phyloP scores from a whole-genome alignment of 495 filamentous ascomycete genomes.

The Collariella sp. region DNA sequence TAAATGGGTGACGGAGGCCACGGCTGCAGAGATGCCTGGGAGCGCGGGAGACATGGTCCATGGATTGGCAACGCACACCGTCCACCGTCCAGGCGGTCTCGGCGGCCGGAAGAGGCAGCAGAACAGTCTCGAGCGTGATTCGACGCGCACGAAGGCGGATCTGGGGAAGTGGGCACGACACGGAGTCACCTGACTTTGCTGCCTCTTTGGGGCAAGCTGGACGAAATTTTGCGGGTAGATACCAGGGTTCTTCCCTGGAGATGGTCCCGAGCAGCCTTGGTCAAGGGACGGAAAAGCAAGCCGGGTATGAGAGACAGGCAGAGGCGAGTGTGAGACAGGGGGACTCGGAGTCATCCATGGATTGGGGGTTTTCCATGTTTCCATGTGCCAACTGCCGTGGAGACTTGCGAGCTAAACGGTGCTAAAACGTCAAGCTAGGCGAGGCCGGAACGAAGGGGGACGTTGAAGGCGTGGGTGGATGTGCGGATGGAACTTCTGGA shows the following conservation, averaged over 20 bases:
- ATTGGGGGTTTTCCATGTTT: background rate
- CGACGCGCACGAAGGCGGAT: constrained; percentile 19
- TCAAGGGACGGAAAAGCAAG: constrained; percentile 16
- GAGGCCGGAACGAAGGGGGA: constrained; percentile 3
- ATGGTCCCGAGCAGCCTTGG: background rate
- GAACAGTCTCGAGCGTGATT: constrained; percentile 21
- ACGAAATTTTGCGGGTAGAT: background rate
- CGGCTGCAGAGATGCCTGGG: constrained; percentile 27
- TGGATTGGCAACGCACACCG: too few species aligned
- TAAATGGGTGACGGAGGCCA: constrained; percentile 13
- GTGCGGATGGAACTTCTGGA: background rate
- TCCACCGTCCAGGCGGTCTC: too few species aligned
- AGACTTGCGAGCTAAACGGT: background rate
- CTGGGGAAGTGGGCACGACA: constrained; percentile 11
- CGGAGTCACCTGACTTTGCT: constrained; percentile 24
- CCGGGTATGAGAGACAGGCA: constrained; percentile 7
- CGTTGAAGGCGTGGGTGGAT: too few species aligned
- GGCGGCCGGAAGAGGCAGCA: constrained; percentile 21
- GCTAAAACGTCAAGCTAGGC: constrained; percentile 9
- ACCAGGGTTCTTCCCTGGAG: constrained; percentile 8
- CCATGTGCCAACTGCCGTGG: constrained; percentile 11
- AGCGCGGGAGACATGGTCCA: constrained; percentile 7
- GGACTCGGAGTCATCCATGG: constrained; percentile 16
- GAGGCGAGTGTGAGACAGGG: constrained; percentile 8
- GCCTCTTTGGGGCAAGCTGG: constrained; percentile 6